Base-by-base conservation (phyloP, 2,329 filamentous ascomycete species). In the Monosporascus sp. region DNA sequence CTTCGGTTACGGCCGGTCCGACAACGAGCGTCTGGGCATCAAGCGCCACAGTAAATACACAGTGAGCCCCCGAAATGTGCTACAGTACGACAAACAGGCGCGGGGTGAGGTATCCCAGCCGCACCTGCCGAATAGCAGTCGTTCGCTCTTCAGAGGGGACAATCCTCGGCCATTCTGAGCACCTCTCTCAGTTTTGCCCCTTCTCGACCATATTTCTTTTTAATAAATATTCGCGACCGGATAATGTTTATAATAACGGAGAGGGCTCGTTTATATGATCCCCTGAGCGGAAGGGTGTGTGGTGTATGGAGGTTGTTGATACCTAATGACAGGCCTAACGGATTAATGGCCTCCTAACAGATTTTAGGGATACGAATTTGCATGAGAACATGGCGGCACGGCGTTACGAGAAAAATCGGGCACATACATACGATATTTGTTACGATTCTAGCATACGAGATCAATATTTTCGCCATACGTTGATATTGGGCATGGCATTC, bases 1-100 rank as follows among this genome's bases (percentile, higher is more conserved):
- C 50, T 77, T 83, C 55, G 75, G 76, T 39, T 66, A 74, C 60
- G 77, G 63, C 56, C 70, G 52, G 38, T 57, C 60, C 45, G 58
- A 58, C 31, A 59, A 65, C 39, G 66, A 66, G 48, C 54, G 62
- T 7, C 56, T 69, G 5, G 65, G 67, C 24, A 62, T 70, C 51
- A 66, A 64, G 57, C 62, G 65, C 11, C 57, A 57, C 43, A 60
- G 56, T 56, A 66, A 59, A 46, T 67, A 57, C 52, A 67, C 66
- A 11, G 62, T 65, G 39, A 63, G 63, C 49, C 50, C 60, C 0
- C 55, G 54, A 38, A 63, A 57, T 18, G 27, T 62, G 11, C 54
- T 54, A 24, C 52, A 53, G 24, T 65, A 62, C 48, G 64, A 64
- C 46, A 56, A 35, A 35, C 48, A 54, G 49, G 60, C 56, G 8